Evolutionary conservation across 208 protist species (phyloP).

Genomic region (Crithidia fasciculata): DNA sequence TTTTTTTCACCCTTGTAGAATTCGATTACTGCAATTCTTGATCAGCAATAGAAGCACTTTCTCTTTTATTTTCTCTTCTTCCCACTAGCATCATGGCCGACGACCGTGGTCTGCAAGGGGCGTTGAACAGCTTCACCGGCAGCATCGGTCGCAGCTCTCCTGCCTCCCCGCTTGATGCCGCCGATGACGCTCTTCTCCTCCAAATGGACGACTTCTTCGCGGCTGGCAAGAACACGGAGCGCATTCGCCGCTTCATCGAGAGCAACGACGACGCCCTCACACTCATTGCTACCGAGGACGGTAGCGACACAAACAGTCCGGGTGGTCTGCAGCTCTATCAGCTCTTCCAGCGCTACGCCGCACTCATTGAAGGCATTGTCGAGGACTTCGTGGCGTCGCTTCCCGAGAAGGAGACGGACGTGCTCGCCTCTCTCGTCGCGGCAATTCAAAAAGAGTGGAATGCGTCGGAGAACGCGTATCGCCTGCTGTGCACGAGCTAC

Average conservation of each 20-base stretch:
- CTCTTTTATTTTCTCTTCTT: conserved; percentile 8
- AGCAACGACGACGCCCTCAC: conserved; percentile 45
- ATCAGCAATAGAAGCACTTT: neutral
- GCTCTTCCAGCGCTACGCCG: conserved; percentile 61
- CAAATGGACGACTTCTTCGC: conserved; percentile 76
- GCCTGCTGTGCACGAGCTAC: conserved; percentile 71
- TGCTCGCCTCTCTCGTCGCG: conserved; percentile 42
- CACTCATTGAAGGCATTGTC: conserved; percentile 62
- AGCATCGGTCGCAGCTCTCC: neutral
- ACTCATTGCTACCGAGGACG: conserved; percentile 17
- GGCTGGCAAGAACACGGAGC: conserved; percentile 63
- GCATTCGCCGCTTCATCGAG: conserved; percentile 63
- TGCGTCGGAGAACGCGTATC: conserved; percentile 35
- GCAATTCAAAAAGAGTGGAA: conserved; percentile 60
- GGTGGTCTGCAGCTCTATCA: conserved; percentile 58
- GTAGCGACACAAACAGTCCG: conserved; percentile 42
- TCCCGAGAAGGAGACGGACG: conserved; percentile 8
- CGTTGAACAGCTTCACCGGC: neutral
- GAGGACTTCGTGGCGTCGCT: conserved; percentile 48
- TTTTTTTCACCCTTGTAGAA: neutral
- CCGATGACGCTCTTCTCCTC: conserved; percentile 33
- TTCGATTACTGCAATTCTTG: no score
- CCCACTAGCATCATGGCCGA: neutral
- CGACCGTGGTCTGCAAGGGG: neutral
- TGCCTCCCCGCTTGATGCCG: neutral